These are phyloP conservation scores for Achlya hypogyna DNA, from an alignment of 352 stramenopile genomes.

Conservation along the genomic window DNA sequence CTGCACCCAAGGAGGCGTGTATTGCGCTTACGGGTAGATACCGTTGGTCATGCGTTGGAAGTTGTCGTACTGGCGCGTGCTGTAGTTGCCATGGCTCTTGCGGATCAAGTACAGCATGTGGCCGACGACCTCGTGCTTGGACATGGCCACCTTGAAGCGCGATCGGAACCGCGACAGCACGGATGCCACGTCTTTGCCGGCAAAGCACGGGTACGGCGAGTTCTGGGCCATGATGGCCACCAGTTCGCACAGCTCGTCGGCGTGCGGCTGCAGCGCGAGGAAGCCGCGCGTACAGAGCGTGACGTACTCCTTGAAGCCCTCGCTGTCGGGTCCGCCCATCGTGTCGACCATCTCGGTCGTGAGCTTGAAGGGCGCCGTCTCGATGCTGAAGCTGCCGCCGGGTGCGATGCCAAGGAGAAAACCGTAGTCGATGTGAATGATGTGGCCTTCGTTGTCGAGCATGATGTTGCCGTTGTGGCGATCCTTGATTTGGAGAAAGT, in stretches of 20 bases:
- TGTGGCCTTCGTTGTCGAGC: constrained; percentile 95
- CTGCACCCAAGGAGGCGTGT: too few relatives aligned
- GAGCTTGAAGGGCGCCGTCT: constrained; percentile 99
- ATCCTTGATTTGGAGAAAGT: constrained; percentile 99
- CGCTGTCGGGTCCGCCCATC: constrained; percentile 87
- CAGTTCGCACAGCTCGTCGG: constrained; percentile 93
- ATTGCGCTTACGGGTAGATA: constrained; percentile 63
- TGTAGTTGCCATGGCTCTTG: constrained; percentile 90
- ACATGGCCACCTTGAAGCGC: constrained; percentile 80
- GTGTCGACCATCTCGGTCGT: constrained; percentile 98
- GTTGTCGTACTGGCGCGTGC: constrained; percentile 89
- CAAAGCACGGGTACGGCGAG: constrained; percentile 96
- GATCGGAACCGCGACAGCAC: constrained; percentile 79
- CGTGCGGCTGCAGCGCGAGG: constrained; percentile 92
- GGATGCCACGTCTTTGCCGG: constrained; percentile 68
- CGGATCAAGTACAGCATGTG: constrained; percentile 86
- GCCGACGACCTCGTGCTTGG: constrained; percentile 84
- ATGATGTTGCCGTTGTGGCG: constrained; percentile 99
- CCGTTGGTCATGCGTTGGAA: constrained; percentile 93
- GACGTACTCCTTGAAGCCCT: constrained; percentile 95
- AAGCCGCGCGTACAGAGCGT: constrained; percentile 96
- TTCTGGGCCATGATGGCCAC: constrained; percentile 95
- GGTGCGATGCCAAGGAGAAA: constrained; percentile 98
- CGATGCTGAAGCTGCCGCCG: constrained; percentile 97
- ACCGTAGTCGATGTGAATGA: constrained; percentile 99